A percentile compares a stretch with the other conserved stretches of the same genome.
phyloP scores from a whole-genome alignment of 2,329 filamentous ascomycete species.

The Aurifilum marmelostoma region DNA sequence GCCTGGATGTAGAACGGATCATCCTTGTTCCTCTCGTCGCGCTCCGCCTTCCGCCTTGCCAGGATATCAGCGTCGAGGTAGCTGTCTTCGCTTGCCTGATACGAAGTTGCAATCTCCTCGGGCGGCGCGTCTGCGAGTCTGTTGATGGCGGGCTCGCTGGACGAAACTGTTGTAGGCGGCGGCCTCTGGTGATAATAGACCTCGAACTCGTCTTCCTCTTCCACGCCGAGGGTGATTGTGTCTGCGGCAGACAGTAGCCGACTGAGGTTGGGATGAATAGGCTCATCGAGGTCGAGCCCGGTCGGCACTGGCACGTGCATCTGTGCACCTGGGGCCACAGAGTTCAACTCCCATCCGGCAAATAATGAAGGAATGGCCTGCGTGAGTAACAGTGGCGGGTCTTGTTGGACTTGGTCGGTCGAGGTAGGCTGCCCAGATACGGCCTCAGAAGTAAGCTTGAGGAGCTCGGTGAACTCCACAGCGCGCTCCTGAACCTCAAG shows the following conservation, averaged over 20 bases:
- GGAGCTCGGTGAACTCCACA: slow-evolving; percentile 87
- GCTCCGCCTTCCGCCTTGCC: slow-evolving; percentile 74
- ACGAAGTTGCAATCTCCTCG: slow-evolving; percentile 55
- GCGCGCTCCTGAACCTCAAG: slow-evolving; percentile 94
- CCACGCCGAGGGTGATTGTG: slow-evolving; percentile 49
- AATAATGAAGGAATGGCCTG: slow-evolving; percentile 91
- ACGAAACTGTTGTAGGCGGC: slow-evolving; percentile 54
- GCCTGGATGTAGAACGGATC: slow-evolving; percentile 89
- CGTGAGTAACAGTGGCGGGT: slow-evolving; percentile 82
- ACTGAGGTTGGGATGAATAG: slow-evolving; percentile 77
- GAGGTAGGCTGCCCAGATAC: slow-evolving; percentile 66
- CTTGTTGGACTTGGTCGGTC: slow-evolving; percentile 57
- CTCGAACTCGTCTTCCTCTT: slow-evolving; percentile 69
- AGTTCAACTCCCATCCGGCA: slow-evolving; percentile 84
- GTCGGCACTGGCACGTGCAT: slow-evolving; percentile 80
- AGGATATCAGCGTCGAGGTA: slow-evolving; percentile 75
- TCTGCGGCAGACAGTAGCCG: slow-evolving; percentile 66
- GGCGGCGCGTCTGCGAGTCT: slow-evolving; percentile 49
- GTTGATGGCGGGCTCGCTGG: slow-evolving; percentile 58
- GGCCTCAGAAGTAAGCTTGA: slow-evolving; percentile 85
- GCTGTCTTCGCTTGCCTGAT: slow-evolving; percentile 64
- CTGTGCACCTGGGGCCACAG: slow-evolving; percentile 82
- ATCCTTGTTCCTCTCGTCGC: slow-evolving; percentile 81
- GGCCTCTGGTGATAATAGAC: slow-evolving; percentile 65
- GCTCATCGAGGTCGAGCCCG: slow-evolving; percentile 76